A percentile compares a stretch with the other conserved stretches of the same genome.
These are phyloP conservation scores for Cordyceps cicadae DNA, from an alignment of 2,329 filamentous ascomycete species.

Conservation along the genomic window DNA sequence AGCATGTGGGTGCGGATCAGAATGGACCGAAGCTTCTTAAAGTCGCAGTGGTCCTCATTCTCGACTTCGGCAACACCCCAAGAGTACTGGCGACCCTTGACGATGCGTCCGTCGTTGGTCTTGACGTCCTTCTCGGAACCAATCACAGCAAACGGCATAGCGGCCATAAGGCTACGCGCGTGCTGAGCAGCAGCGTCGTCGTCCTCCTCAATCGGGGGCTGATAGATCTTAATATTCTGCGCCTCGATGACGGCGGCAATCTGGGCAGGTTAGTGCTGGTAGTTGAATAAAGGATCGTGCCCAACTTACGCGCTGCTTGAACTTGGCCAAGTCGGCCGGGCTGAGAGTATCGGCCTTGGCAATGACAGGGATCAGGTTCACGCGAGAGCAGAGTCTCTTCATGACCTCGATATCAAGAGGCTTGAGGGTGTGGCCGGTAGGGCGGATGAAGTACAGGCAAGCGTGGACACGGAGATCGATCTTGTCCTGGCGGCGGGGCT, in stretches of 20 bases:
- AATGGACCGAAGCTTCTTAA: conserved; percentile 99
- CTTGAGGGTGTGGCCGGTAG: conserved; percentile 96
- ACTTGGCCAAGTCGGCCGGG: conserved; percentile 80
- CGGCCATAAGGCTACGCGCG: conserved; percentile 85
- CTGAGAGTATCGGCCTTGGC: conserved; percentile 98
- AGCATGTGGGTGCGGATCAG: conserved; percentile 99
- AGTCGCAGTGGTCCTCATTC: conserved; percentile 99
- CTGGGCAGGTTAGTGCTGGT: conserved; percentile 39
- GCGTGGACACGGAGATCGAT: conserved; percentile 98
- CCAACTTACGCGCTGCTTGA: conserved; percentile 80
- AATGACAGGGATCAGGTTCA: conserved; percentile 97
- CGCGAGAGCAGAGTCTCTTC: conserved; percentile 96
- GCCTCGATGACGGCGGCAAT: conserved; percentile 93
- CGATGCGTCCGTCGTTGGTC: conserved; percentile 88
- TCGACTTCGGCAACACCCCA: conserved; percentile 99
- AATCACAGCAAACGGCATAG: conserved; percentile 98
- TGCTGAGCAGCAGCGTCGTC: conserved; percentile 94
- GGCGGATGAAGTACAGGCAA: conserved; percentile 98
- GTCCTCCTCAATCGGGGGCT: conserved; percentile 94
- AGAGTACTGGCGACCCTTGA: conserved; percentile 97
- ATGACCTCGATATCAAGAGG: conserved; percentile 99
- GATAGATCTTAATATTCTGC: conserved; percentile 99
- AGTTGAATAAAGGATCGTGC: neutral
- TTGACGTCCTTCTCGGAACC: conserved; percentile 99
- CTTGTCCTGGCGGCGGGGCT: conserved; percentile 95